A percentile compares a stretch with the other conserved stretches of the same genome.
phyloP scores from a whole-genome alignment of 192 early-diverging fungal species.

The Coemansia sp. region DNA sequence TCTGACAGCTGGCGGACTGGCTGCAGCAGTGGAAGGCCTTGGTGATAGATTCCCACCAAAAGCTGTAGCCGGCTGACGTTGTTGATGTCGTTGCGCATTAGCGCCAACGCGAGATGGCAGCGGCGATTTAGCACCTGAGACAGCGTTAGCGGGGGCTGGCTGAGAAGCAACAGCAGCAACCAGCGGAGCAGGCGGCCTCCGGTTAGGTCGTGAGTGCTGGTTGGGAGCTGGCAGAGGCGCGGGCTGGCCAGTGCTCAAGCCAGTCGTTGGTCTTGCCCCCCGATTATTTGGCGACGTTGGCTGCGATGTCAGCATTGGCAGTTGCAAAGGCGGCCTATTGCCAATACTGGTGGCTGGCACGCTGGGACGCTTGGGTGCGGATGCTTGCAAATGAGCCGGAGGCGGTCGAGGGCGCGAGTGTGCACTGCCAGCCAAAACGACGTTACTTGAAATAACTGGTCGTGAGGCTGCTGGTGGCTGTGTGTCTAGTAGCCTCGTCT shows the following conservation, averaged over 20 bases:
- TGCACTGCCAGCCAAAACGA: not conserved
- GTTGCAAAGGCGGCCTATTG: not conserved
- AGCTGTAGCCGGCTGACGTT: not conserved
- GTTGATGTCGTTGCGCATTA: not conserved
- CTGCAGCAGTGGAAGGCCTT: not conserved
- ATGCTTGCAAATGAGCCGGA: not conserved
- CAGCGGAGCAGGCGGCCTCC: not conserved
- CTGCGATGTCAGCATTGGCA: not conserved
- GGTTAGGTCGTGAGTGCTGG: slow-evolving; percentile 1
- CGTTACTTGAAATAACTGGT: not conserved
- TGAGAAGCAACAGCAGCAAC: not conserved
- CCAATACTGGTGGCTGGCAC: not conserved
- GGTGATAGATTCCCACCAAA: not conserved
- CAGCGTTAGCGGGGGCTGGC: not conserved
- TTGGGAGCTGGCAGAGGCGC: not conserved
- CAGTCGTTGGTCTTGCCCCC: not conserved
- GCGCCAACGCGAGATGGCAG: not conserved
- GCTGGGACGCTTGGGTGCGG: not conserved
- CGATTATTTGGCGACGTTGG: not conserved
- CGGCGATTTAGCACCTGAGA: not conserved
- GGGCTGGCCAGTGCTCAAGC: not conserved
- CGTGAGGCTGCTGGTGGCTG: not conserved
- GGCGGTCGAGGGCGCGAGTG: not conserved
- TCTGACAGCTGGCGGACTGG: not conserved
- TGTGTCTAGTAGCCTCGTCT: not conserved